Evolutionary conservation across 2,329 filamentous ascomycete genomes (phyloP).

Genomic region (Penicillium brevicompactum): DNA sequence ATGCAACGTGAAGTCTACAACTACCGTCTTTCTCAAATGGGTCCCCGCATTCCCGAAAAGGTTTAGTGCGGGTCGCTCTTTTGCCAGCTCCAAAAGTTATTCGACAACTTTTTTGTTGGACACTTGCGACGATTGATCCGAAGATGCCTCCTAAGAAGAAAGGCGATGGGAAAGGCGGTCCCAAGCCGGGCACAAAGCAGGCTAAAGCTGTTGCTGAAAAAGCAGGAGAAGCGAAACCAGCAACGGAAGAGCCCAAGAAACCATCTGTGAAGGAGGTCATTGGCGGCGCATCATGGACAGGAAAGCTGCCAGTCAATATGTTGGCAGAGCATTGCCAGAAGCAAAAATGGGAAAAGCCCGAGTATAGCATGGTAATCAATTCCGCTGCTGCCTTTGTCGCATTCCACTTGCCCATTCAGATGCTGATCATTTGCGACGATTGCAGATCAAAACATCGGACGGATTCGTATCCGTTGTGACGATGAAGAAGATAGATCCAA

Average conservation of each 20-base stretch:
- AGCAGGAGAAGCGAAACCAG: conserved; percentile 33
- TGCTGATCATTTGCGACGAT: conserved; percentile 17
- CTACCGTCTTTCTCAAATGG: neutral
- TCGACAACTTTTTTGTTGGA: conserved; percentile 5
- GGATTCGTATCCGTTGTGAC: conserved; percentile 82
- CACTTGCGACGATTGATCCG: conserved; percentile 1
- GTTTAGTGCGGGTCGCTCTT: conserved; percentile 35
- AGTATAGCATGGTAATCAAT: conserved; percentile 72
- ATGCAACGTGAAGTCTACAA: neutral
- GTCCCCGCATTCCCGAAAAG: conserved; percentile 28
- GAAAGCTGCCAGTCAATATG: conserved; percentile 91
- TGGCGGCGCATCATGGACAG: conserved; percentile 94
- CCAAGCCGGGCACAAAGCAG: conserved; percentile 44
- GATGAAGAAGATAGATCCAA: conserved; percentile 71
- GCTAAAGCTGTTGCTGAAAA: conserved; percentile 43
- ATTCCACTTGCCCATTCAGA: neutral
- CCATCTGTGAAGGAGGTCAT: conserved; percentile 75
- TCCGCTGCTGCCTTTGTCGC: neutral
- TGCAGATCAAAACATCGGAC: conserved; percentile 65
- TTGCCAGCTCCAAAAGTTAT: conserved; percentile 15
- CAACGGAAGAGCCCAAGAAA: conserved; percentile 55
- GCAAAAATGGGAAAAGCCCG: conserved; percentile 91
- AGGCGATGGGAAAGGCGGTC: conserved; percentile 39
- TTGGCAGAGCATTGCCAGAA: conserved; percentile 94
- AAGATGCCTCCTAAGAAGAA: conserved; percentile 48